Base-by-base conservation (phyloP, 1,284 basidiomycete genomes). In the Pterulicium gracile region DNA sequence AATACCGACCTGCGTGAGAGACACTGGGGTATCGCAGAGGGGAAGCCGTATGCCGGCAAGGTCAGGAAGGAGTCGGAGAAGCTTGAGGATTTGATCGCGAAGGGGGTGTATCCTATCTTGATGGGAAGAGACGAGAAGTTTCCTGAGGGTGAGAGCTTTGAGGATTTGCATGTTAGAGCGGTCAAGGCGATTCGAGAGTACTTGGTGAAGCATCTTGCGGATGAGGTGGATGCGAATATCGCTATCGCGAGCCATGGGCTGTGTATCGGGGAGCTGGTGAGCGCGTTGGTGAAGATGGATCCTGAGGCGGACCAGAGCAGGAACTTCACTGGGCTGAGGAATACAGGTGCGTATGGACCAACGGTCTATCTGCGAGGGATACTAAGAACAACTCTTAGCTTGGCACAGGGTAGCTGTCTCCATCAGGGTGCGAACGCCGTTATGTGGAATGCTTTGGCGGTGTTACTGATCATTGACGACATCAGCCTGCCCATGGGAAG, bases 221-320 rank as follows among this genome's bases (percentile, higher is more conserved):
- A 61, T 21, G 62, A 64, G 3, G 64, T 55, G 23, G 59, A 57
- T 39, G 59, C 69, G 10, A 77, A 83, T 54, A 63, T 89, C 34
- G 79, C 77, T 3, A 56, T 88, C 40, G 78, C 84, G 20, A 82
- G 84, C 53, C 86, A 88, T 61, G 84, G 85, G 0, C 61, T 86
- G 46, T 83, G 77, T 53, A 81, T 88, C 42, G 73, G 74, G 47
- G 81, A 84, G 56, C 53, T 79, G 42, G 60, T 81, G 4, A 60
- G 68, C 17, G 72, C 73, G 13, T 52, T 82, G 19, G 53, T 80
- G 34, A 62, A 66, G 46, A 61, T 72, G 51, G 74, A 79, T 55
- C 68, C 68, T 3, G 55, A 63, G 27, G 57, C 62, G 3, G 49
- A 56, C 1, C 49, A 52, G n/a, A 57, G 54, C 52, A 58, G 46